phyloP scores from a whole-genome alignment of 2,329 filamentous ascomycete species.

The Emericellopsis atlantica region DNA sequence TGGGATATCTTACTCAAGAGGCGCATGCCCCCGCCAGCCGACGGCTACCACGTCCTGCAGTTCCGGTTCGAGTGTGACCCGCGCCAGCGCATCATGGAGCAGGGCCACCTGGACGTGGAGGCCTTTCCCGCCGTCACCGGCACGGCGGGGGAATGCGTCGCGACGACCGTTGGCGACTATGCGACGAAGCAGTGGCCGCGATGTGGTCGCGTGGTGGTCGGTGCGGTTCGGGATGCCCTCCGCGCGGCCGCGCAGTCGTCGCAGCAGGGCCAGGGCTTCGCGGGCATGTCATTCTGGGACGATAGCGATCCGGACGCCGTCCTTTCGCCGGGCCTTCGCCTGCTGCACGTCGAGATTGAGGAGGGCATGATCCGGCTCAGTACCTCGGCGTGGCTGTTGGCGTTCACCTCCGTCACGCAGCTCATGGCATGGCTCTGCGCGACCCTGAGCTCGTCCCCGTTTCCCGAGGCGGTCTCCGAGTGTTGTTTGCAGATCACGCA shows the following conservation, averaged over 20 bases:
- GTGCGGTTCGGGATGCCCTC: slow-evolving; percentile 18
- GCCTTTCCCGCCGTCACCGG: slow-evolving; percentile 19
- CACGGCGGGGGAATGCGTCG: slow-evolving; percentile 17
- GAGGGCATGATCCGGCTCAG: slow-evolving; percentile 16
- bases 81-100: slow-evolving; percentile 8
- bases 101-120: slow-evolving; percentile 14
- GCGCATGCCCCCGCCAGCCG: slow-evolving; percentile 14
- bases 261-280: slow-evolving; percentile 9
- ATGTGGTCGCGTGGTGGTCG: slow-evolving; percentile 15
- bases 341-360: slow-evolving; percentile 21
- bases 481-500: slow-evolving; percentile 15
- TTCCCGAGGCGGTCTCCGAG: slow-evolving; percentile 15
- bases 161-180: slow-evolving; percentile 20
- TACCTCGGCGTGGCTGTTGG: slow-evolving; percentile 19
- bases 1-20: slow-evolving; percentile 20
- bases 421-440: slow-evolving; percentile 24
- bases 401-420: slow-evolving; percentile 20
- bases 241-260: slow-evolving; percentile 12
- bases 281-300: slow-evolving; percentile 23
- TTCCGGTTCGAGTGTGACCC: slow-evolving; percentile 21
- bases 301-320: slow-evolving; percentile 11
- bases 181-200: slow-evolving; percentile 16
- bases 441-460: slow-evolving; percentile 19
- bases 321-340: slow-evolving; percentile 16
- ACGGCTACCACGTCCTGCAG: slow-evolving; percentile 21